Evolutionary conservation across 2,329 filamentous ascomycete genomes (phyloP).

Genomic region (Stachybotrys chlorohalonatus): DNA sequence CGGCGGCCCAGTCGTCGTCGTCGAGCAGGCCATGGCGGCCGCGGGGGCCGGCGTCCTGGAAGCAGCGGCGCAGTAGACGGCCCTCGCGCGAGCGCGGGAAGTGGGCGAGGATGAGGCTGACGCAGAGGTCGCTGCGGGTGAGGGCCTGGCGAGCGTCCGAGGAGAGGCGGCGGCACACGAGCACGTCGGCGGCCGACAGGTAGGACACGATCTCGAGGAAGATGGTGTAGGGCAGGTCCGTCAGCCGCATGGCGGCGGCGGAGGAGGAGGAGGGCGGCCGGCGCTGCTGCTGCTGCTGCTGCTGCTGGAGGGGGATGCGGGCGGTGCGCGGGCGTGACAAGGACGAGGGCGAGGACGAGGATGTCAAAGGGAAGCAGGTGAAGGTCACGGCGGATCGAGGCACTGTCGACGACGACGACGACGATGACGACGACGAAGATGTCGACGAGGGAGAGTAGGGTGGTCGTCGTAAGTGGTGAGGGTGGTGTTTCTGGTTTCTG

Average conservation of each 20-base stretch:
- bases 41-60: constrained; percentile 1
- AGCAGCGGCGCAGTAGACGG: constrained; percentile 21
- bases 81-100: constrained; percentile 47
- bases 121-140: constrained; percentile 33
- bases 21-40: constrained; percentile 5
- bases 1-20: constrained; percentile 25
- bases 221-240: constrained; percentile 45
- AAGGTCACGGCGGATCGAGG: neutral
- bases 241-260: constrained; percentile 21
- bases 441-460: too few relatives aligned
- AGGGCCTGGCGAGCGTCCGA: constrained; percentile 40
- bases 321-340: neutral
- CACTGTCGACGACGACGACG: neutral
- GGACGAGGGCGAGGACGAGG: neutral
- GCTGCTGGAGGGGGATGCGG: neutral
- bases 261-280: neutral
- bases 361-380: neutral
- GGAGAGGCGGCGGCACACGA: constrained; percentile 44
- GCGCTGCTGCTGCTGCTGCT: neutral
- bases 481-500: neutral
- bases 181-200: constrained; percentile 38
- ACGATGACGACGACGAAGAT: too few relatives aligned
- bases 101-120: constrained; percentile 36
- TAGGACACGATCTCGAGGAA: constrained; percentile 44
- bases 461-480: neutral